Evolutionary conservation across 2,329 filamentous ascomycete species (phyloP).

Genomic region (Ascosphaera acerosa): DNA sequence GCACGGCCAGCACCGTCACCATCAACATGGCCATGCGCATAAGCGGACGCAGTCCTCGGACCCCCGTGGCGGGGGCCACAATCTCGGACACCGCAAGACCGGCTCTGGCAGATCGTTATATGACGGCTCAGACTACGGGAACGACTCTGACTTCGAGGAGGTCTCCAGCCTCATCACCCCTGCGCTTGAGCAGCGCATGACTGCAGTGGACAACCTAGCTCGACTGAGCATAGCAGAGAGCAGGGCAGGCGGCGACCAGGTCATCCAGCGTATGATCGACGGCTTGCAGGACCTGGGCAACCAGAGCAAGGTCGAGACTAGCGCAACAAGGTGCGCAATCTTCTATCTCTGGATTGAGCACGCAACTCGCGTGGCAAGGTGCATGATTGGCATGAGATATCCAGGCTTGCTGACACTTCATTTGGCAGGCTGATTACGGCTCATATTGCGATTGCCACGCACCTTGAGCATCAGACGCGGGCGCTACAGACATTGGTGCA

Average conservation of each 20-base stretch:
- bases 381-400: neutral
- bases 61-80: no score
- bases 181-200: slow-evolving; percentile 28
- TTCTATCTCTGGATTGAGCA: neutral
- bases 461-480: slow-evolving; percentile 35
- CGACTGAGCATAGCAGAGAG: slow-evolving; percentile 28
- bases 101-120: slow-evolving; percentile 17
- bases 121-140: slow-evolving; percentile 33
- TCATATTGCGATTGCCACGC: slow-evolving; percentile 31
- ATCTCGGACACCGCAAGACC: slow-evolving; percentile 14
- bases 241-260: slow-evolving; percentile 24
- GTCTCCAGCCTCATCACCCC: slow-evolving; percentile 27
- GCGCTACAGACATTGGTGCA: slow-evolving; percentile 32
- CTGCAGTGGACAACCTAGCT: slow-evolving; percentile 29
- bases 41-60: no score
- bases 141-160: slow-evolving; percentile 29
- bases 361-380: neutral
- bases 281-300: slow-evolving; percentile 27
- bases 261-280: slow-evolving; percentile 27
- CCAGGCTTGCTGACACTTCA: slow-evolving; percentile 2
- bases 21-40: slow-evolving; percentile 16
- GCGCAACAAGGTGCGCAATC: slow-evolving; percentile 24
- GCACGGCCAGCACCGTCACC: slow-evolving; percentile 11
- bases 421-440: slow-evolving; percentile 28
- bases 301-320: slow-evolving; percentile 30